phyloP scores from a whole-genome alignment of 164 flowering plant species.

The Dillenia suffruticosa region DNA sequence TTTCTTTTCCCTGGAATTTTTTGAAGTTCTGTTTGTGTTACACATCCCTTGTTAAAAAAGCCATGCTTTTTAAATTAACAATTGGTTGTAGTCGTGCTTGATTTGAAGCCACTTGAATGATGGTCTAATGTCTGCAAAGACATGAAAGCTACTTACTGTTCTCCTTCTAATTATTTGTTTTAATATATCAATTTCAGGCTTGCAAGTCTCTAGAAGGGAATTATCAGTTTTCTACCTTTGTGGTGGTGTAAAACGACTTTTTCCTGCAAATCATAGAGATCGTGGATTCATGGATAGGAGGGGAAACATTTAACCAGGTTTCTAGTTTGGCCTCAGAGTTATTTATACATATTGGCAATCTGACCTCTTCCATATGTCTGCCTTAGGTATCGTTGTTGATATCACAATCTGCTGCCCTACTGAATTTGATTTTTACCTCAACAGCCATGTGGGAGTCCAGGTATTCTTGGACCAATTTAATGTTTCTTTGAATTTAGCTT shows the following conservation, averaged over 20 bases:
- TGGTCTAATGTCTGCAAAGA: no score
- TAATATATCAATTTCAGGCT: neutral
- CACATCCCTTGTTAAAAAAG: no score
- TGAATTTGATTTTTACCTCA: conserved; percentile 85
- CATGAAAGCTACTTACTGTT: no score
- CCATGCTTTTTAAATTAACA: no score
- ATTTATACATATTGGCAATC: neutral
- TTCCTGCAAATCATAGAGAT: neutral
- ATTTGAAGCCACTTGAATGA: no score
- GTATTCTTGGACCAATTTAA: conserved; percentile 22
- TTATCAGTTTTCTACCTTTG: neutral
- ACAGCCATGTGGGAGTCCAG: conserved; percentile 96
- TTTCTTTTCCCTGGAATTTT: no score
- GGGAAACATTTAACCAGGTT: conserved; percentile 6
- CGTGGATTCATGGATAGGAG: neutral
- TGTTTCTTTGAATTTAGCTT: no score
- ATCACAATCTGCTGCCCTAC: conserved; percentile 77
- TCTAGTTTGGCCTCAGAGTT: neutral
- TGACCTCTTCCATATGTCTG: neutral
- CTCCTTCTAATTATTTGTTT: no score
- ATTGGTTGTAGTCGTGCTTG: no score
- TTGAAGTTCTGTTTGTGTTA: no score
- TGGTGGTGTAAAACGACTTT: conserved; percentile 1
- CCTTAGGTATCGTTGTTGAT: conserved; percentile 86
- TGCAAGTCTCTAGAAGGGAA: neutral